Conservation (phyloP, 495 filamentous ascomycete species). For the Penicillium coprophilum region DNA sequence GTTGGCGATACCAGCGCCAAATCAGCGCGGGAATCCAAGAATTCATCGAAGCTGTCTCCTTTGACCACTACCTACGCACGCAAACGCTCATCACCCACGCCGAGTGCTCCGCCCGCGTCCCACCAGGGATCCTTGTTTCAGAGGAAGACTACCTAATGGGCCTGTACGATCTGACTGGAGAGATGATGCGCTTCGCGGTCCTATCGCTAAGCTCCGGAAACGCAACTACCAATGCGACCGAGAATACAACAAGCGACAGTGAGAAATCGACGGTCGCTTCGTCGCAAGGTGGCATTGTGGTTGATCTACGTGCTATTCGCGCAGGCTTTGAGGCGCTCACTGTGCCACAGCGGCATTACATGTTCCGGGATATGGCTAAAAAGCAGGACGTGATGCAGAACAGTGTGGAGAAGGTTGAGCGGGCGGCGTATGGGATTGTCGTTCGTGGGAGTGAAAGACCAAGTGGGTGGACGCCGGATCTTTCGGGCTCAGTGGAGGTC, state of each 20-base stretch:
- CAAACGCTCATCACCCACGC: conserved; percentile 69
- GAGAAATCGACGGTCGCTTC: conserved; percentile 14
- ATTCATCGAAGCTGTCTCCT: conserved; percentile 82
- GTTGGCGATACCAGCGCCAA: conserved; percentile 77
- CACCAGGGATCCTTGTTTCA: conserved; percentile 59
- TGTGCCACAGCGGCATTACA: conserved; percentile 40
- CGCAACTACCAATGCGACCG: conserved; percentile 16
- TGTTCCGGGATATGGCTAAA: conserved; percentile 66
- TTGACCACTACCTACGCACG: conserved; percentile 80
- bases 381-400: conserved; percentile 84
- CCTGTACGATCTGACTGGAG: conserved; percentile 87
- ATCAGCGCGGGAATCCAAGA: conserved; percentile 83
- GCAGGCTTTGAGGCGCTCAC: conserved; percentile 69
- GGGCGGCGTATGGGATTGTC: conserved; percentile 78
- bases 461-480: conserved; percentile 87
- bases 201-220: conserved; percentile 52
- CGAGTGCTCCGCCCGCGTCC: conserved; percentile 54
- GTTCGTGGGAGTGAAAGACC: conserved; percentile 87
- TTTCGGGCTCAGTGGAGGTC: conserved; percentile 51
- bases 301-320: conserved; percentile 73
- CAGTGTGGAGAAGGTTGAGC: conserved; percentile 93
- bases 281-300: conserved; percentile 54
- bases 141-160: conserved; percentile 87
- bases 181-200: conserved; percentile 95
- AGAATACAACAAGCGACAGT: conserved; percentile 21